Base-by-base conservation (phyloP, 1,284 basidiomycete genomes). In the Moniliophthora roreri region DNA sequence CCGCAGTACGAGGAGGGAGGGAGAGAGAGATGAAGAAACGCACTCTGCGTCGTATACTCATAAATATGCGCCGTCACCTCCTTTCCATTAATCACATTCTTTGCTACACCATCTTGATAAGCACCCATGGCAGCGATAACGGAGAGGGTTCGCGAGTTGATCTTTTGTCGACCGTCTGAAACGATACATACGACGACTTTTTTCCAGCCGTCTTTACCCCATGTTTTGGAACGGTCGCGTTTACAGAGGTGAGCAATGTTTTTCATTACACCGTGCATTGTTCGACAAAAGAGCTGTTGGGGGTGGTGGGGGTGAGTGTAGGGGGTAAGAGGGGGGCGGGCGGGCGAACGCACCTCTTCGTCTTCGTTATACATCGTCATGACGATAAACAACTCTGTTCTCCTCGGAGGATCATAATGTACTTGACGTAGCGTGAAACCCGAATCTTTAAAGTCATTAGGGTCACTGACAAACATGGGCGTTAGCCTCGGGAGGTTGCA, bases 141-240 rank as follows among this genome's bases (percentile, higher is more conserved):
- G 58, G 87, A 89, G 63, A 95, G 68, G 16, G 93, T 95, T 54
- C 93, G 74, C 36, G 85, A 80, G 66, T 96, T 93, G 71, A 96
- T 91, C 77, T 95, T 95, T 61, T 75, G 69, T 40, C 93, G 80
- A 0, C 91, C 90, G 68, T 94, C 91, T 34, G 85, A 85, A 6
- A 94, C 84, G 36, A 79, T 73, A 57, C 77, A 78, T 39, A 78
- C 76, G 7, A 69, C 80, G 34, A 78, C 91, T 80, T 97, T 98
- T 77, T 97, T 96, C 95, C 95, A 98, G 0, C 95, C 94, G 0
- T 97, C 93, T 66, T 92, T 89, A 1, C 94, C 94, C 95, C 95
- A 98, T 1, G 89, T 97, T 77, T 92, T 93, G 61, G 87, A 90
- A 51, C 91, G 72, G 41, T 89, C 87, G 18, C 93, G 77, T 60